phyloP scores from a whole-genome alignment of 2,329 filamentous ascomycete genomes.

The Fusarium praegraminearum region DNA sequence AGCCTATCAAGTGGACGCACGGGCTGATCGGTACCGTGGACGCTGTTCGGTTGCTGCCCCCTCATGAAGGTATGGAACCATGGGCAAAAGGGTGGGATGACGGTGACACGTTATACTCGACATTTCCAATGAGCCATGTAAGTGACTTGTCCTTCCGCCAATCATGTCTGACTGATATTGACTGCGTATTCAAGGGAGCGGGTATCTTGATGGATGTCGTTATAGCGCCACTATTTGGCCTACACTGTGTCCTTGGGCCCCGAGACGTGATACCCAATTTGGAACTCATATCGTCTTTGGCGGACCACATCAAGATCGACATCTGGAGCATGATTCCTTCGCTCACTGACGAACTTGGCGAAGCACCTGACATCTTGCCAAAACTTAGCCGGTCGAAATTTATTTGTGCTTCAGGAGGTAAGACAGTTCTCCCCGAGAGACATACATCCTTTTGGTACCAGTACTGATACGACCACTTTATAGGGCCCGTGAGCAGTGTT shows the following conservation, averaged over 20 bases:
- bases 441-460: too few species aligned
- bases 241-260: constrained; percentile 55
- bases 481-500: constrained; percentile 45
- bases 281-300: constrained; percentile 51
- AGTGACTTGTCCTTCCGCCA: background rate
- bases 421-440: background rate
- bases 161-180: too few species aligned
- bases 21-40: constrained; percentile 52
- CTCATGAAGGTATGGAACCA: constrained; percentile 49
- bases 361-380: constrained; percentile 51
- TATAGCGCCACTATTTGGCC: constrained; percentile 52
- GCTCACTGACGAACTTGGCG: constrained; percentile 51
- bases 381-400: constrained; percentile 51
- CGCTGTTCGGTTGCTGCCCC: constrained; percentile 51
- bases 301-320: constrained; percentile 51
- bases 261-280: constrained; percentile 52
- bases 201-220: constrained; percentile 58
- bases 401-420: constrained; percentile 49
- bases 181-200: constrained; percentile 47
- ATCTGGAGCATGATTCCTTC: constrained; percentile 56
- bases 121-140: constrained; percentile 25
- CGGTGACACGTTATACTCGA: constrained; percentile 50
- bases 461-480: background rate
- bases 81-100: constrained; percentile 43
- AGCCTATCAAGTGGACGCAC: constrained; percentile 54